These are phyloP conservation scores for Fibroporia radiculosa DNA, from an alignment of 768 basidiomycete genomes.

Conservation along the genomic window DNA sequence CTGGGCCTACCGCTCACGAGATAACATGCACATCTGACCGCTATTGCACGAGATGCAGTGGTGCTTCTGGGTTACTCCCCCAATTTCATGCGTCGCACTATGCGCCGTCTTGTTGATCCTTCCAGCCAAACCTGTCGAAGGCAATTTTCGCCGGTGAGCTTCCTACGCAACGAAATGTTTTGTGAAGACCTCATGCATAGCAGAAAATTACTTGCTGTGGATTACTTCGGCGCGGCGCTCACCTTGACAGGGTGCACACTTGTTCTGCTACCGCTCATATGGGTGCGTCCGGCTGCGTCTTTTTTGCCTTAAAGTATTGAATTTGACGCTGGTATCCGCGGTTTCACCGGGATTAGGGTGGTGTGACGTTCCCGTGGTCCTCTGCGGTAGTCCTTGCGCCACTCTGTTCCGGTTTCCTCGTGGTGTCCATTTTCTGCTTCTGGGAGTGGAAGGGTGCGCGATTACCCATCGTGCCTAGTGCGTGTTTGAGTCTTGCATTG, in stretches of 20 bases:
- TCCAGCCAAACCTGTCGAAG: constrained; percentile 62
- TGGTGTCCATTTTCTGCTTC: constrained; percentile 50
- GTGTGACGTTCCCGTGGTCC: constrained; percentile 64
- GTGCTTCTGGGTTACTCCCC: constrained; percentile 72
- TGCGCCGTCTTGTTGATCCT: constrained; percentile 52
- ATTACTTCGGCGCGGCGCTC: constrained; percentile 52
- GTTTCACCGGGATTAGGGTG: constrained; percentile 49
- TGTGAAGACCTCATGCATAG: not conserved
- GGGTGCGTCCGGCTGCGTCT: constrained; percentile 34
- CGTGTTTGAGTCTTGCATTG: constrained; percentile 20
- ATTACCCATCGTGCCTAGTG: constrained; percentile 69
- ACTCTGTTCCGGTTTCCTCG: constrained; percentile 40
- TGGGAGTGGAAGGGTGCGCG: constrained; percentile 69
- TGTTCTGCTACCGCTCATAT: constrained; percentile 63
- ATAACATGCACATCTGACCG: not conserved
- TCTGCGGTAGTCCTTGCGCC: constrained; percentile 47
- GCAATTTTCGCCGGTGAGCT: constrained; percentile 42
- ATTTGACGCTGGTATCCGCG: not conserved
- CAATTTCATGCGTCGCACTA: constrained; percentile 46
- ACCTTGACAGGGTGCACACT: constrained; percentile 56
- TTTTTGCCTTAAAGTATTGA: too few relatives aligned
- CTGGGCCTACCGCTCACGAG: not conserved
- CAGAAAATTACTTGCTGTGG: constrained; percentile 58
- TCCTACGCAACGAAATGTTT: not conserved
- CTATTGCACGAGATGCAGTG: constrained; percentile 32